These are phyloP conservation scores for Geotrichum klebahnii DNA, from an alignment of 1,139 yeast species.

Conservation along the genomic window DNA sequence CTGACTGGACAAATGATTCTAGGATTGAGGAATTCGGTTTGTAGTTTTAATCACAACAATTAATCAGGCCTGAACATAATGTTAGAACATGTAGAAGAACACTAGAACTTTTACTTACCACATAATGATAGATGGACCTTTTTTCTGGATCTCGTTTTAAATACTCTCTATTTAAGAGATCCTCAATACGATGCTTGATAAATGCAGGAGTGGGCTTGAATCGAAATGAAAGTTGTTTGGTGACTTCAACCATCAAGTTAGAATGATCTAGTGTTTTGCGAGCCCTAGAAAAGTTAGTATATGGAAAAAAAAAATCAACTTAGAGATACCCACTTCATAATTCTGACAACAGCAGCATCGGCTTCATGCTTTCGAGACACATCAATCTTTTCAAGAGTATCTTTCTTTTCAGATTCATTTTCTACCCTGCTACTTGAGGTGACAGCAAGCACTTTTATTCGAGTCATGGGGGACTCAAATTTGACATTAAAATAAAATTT, in stretches of 20 bases:
- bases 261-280: constrained; percentile 59
- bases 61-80: too few relatives aligned
- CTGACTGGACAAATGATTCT: too few relatives aligned
- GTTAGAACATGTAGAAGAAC: too few relatives aligned
- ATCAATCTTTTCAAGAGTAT: constrained; percentile 44
- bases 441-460: constrained; percentile 76
- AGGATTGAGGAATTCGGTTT: neutral
- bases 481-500: constrained; percentile 63
- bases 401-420: constrained; percentile 43
- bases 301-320: neutral
- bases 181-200: constrained; percentile 77
- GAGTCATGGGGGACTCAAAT: constrained; percentile 66
- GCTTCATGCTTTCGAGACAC: constrained; percentile 56
- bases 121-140: constrained; percentile 61
- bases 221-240: constrained; percentile 57
- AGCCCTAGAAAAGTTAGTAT: constrained; percentile 26
- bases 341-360: constrained; percentile 85
- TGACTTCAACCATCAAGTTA: constrained; percentile 62
- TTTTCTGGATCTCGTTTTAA: constrained; percentile 66
- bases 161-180: constrained; percentile 77
- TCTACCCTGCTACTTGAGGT: constrained; percentile 43
- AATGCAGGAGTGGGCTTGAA: constrained; percentile 66
- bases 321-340: constrained; percentile 54
- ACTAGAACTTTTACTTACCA: constrained; percentile 43
- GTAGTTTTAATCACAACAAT: too few relatives aligned